Evolutionary conservation across 805 yeast genomes (phyloP).

Genomic region (Kluyveromyces wickerhamii): DNA sequence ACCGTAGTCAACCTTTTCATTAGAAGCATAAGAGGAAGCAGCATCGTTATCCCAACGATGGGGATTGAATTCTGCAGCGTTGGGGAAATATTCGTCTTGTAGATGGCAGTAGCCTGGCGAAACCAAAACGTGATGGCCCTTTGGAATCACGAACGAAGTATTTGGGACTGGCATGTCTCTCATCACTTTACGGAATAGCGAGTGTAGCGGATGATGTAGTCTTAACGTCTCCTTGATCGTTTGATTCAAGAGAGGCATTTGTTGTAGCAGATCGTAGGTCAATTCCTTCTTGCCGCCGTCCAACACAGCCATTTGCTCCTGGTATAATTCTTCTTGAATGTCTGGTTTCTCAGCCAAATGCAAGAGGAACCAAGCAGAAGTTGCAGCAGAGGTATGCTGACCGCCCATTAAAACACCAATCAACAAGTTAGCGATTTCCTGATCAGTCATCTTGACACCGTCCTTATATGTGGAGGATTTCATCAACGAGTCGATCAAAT

Average conservation of each 20-base stretch:
- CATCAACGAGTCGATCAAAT: constrained; percentile 83
- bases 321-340: constrained; percentile 69
- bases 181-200: constrained; percentile 86
- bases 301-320: constrained; percentile 63
- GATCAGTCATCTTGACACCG: constrained; percentile 90
- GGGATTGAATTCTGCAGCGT: constrained; percentile 66
- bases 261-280: constrained; percentile 73
- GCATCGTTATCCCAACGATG: constrained; percentile 69
- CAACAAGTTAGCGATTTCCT: constrained; percentile 85
- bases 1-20: constrained; percentile 73
- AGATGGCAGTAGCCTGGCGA: constrained; percentile 90
- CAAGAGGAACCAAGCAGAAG: constrained; percentile 89
- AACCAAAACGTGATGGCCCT: constrained; percentile 81
- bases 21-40: constrained; percentile 27
- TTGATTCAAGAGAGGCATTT: constrained; percentile 75
- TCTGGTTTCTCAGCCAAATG: constrained; percentile 86
- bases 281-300: constrained; percentile 50
- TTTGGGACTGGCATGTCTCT: constrained; percentile 73
- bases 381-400: constrained; percentile 95
- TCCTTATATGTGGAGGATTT: constrained; percentile 80
- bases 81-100: constrained; percentile 69
- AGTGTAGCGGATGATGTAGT: constrained; percentile 94
- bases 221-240: constrained; percentile 89
- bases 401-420: constrained; percentile 99
- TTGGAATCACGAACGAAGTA: constrained; percentile 74